Base-by-base conservation (phyloP, 2,329 filamentous ascomycete genomes). In the Fusarium ambrosium region DNA sequence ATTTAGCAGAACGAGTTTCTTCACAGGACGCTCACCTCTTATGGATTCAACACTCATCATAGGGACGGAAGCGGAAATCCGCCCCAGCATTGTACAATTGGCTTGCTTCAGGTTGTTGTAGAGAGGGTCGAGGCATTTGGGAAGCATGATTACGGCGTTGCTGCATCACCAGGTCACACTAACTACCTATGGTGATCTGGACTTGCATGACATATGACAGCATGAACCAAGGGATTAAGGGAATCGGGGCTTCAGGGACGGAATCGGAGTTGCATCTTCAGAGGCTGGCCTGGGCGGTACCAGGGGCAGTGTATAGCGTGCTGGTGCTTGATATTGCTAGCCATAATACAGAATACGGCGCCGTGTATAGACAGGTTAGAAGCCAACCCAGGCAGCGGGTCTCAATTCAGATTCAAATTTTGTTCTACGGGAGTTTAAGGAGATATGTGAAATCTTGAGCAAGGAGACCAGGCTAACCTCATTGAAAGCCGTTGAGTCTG, bases 141-240 rank as follows among this genome's bases (percentile, higher is more conserved):
- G 71, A 80, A 82, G 80, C 81, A 82, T 83, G 73, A 79, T 78
- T 77, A 77, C 60, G 81, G 81, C 81, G 81, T 83, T 83, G 76
- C 77, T 79, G 77, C 79, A 81, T 80, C 72, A 77, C 75, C 76
- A 73, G 72, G 76, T 74, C 70, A 70, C 72, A 74, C 76, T 72
- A 76, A 71, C 71, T 73, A 77, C 48, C n/a, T 53, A 32, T 32
- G 73, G 68, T 72, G 69, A 78, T 73, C 72, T 77, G 73, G 69
- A 79, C 74, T 72, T 77, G 74, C 79, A 80, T 79, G 76, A 72
- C 76, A 77, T 77, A 79, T 71, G 71, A 76, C 62, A 74, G 73
- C 74, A 75, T 78, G 76, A 73, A 71, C 36, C 65, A 78, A 66
- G 68, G 77, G 70, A 68, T 62, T 71, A 73, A 64, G 61, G 78